phyloP scores from a whole-genome alignment of 306 rosid genomes.

The Pueraria montana region DNA sequence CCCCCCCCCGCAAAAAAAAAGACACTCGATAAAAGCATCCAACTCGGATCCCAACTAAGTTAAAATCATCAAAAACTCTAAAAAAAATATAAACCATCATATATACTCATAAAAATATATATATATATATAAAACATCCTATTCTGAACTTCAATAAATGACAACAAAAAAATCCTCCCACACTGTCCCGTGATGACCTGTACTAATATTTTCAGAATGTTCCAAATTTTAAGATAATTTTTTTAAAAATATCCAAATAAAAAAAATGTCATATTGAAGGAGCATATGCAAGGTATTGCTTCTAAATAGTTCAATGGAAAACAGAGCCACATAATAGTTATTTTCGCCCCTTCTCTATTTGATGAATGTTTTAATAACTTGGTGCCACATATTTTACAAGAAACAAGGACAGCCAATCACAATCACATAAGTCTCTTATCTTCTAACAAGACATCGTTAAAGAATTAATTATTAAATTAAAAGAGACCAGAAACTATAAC shows the following conservation, averaged over 20 bases:
- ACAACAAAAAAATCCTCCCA: not conserved
- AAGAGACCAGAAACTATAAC: conserved; percentile 25
- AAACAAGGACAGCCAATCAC: conserved; percentile 21
- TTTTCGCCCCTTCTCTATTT: not conserved
- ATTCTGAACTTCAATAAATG: not conserved
- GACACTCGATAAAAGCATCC: not conserved
- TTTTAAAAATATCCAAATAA: not conserved
- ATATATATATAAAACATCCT: not conserved
- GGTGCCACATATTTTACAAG: conserved; percentile 40
- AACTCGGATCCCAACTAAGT: not conserved
- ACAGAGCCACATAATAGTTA: not conserved
- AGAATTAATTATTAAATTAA: conserved; percentile 33
- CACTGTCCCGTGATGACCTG: too few species aligned
- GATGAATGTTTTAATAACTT: conserved; percentile 32
- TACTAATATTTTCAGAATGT: not conserved
- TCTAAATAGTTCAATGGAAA: not conserved
- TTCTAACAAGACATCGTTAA: conserved; percentile 44
- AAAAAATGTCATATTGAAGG: not conserved
- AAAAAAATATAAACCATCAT: too few species aligned
- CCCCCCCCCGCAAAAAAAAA: not conserved
- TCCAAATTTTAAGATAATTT: not conserved
- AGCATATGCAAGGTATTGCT: not conserved
- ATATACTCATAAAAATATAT: too few species aligned
- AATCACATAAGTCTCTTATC: conserved; percentile 34
- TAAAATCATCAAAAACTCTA: not conserved